Conservation (phyloP, 768 basidiomycete species). For the Kwoniella sp. region DNA sequence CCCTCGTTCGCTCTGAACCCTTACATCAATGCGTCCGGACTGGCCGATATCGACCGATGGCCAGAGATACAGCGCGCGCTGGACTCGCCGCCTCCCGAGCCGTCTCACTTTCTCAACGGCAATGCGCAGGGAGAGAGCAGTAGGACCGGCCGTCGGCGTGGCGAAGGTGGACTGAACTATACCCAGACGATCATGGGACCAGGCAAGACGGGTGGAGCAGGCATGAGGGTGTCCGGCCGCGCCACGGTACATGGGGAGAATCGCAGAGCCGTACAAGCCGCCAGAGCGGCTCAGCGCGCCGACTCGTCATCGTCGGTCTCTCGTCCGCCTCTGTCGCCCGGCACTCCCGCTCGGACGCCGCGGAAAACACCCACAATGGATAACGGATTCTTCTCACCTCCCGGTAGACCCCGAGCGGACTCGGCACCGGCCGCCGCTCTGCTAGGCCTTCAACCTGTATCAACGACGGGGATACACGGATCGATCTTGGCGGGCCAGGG, state of each 20-base stretch:
- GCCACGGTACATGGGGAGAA: neutral
- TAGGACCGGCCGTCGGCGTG: constrained; percentile 50
- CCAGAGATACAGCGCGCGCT: constrained; percentile 72
- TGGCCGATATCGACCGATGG: constrained; percentile 75
- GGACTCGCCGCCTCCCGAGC: constrained; percentile 50
- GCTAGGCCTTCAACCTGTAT: neutral
- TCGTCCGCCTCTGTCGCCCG: constrained; percentile 8
- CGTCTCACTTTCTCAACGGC: constrained; percentile 60
- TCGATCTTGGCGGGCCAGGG: constrained; percentile 12
- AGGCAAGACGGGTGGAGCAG: constrained; percentile 64
- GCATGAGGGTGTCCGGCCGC: constrained; percentile 66
- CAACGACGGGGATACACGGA: neutral
- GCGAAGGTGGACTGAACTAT: constrained; percentile 63
- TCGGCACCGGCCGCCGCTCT: constrained; percentile 38
- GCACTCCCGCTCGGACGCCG: constrained; percentile 1
- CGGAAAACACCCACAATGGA: constrained; percentile 17
- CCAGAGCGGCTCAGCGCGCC: constrained; percentile 14
- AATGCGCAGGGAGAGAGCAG: constrained; percentile 38
- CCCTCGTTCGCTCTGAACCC: constrained; percentile 70
- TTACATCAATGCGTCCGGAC: constrained; percentile 71
- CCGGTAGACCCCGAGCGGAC: constrained; percentile 40
- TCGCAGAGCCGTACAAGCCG: neutral
- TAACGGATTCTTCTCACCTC: constrained; percentile 33
- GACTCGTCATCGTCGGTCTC: constrained; percentile 19
- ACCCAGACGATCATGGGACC: constrained; percentile 82